Conservation (phyloP, 192 early-diverging fungal species). For the Phycomyces nitens region DNA sequence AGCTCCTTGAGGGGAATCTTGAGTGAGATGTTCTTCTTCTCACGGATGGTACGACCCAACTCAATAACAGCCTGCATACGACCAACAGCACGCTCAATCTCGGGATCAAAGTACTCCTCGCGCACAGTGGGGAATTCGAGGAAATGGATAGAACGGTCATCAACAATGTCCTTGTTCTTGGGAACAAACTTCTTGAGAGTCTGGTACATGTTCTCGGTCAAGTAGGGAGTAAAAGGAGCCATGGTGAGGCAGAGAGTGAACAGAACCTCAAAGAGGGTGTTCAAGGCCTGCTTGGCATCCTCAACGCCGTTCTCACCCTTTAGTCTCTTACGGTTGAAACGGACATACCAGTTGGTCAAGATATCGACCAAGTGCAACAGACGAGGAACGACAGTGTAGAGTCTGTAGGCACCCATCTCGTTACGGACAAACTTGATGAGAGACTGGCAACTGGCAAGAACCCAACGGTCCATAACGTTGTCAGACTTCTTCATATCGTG, state of each 20-base stretch:
- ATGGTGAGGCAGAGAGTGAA: slow-evolving; percentile 86
- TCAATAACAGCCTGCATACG: slow-evolving; percentile 98
- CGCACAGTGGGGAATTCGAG: slow-evolving; percentile 90
- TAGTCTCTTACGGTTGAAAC: slow-evolving; percentile 95
- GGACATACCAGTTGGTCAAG: slow-evolving; percentile 98
- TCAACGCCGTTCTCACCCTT: slow-evolving; percentile 93
- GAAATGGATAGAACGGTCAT: slow-evolving; percentile 92
- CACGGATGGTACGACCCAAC: slow-evolving; percentile 85
- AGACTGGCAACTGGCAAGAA: slow-evolving; percentile 91
- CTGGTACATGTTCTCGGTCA: slow-evolving; percentile 98
- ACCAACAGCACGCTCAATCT: slow-evolving; percentile 90
- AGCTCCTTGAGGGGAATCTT: slow-evolving; percentile 93
- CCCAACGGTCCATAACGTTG: slow-evolving; percentile 99
- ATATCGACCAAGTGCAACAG: slow-evolving; percentile 87
- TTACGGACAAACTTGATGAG: slow-evolving; percentile 89
- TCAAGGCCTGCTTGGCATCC: slow-evolving; percentile 82
- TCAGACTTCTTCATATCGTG: slow-evolving; percentile 60
- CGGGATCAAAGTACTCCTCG: slow-evolving; percentile 92
- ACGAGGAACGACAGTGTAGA: slow-evolving; percentile 97
- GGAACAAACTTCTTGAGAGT: slow-evolving; percentile 78
- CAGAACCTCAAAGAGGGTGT: slow-evolving; percentile 94
- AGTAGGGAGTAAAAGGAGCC: slow-evolving; percentile 97
- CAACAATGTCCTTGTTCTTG: slow-evolving; percentile 48
- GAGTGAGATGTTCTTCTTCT: slow-evolving; percentile 86
- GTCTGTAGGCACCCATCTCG: slow-evolving; percentile 93